Base-by-base conservation (phyloP, 768 basidiomycete genomes). In the Lyophyllum atratum region DNA sequence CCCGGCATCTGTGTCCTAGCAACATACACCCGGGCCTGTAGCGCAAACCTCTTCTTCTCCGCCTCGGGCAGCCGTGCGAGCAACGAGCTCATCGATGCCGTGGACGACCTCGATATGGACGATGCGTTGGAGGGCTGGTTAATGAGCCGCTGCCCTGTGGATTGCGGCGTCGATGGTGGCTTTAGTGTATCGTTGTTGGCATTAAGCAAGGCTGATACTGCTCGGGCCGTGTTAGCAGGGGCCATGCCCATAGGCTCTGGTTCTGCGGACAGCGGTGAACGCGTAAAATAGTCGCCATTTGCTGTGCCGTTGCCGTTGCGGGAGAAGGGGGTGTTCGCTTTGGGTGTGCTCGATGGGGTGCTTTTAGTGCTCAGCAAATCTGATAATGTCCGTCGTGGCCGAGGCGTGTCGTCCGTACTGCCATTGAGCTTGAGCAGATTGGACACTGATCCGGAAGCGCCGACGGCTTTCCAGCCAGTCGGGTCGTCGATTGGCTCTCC, bases 1-100 rank as follows among this genome's bases (percentile, higher is more conserved):
- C 69, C 62, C 4, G 89, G 86, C 64, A 90, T 81, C 66, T 79
- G 70, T 59, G 74, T 76, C 53, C 89, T 73, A 25, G 89, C 89
- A 56, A 72, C 75, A 72, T 83, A 84, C 52, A 93, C 80, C 29
- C 91, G 74, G 61, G 69, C 70, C 74, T 92, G 89, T 63, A 92
- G 64, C 28, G 85, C 84, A 56, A 68, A 59, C 58, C 83, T 75
- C 72, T 74, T 83, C 71, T 73, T 82, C 63, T 87, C 88, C 26
- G 71, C 73, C 28, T 86, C 86, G 9, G 79, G 69, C 67, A 80
- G 17, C 34, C 29, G 33, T 15, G 58, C 24, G 2, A 28, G n/a
- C 26, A 39, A 49, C 31, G 63, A 60, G 45, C 37, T 50, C 26
- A 24, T 33, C 4, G 54, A 55, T 43, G 58, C 31, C 24, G 52